Evolutionary conservation across 305 asterid genomes (phyloP).

Genomic region (Solanum aculeatissimum): DNA sequence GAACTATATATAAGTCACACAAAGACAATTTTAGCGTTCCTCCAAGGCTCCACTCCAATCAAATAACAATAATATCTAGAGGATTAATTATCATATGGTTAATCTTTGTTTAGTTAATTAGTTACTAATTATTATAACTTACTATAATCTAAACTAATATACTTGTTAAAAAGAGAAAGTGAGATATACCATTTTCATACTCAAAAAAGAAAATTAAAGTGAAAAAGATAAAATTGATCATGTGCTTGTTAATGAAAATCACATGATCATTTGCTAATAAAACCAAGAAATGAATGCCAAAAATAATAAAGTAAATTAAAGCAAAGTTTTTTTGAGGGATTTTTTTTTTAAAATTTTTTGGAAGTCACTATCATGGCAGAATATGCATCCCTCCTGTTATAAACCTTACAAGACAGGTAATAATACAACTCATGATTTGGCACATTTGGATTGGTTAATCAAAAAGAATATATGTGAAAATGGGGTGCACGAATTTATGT

Average conservation of each 20-base stretch:
- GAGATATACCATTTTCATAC: not conserved
- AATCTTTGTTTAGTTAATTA: not conserved
- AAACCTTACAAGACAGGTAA: slow-evolving; percentile 26
- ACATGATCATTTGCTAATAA: slow-evolving; percentile 31
- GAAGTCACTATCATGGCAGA: slow-evolving; percentile 34
- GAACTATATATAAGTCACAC: not conserved
- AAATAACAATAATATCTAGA: not conserved
- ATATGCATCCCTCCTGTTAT: slow-evolving; percentile 28
- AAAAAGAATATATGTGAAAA: slow-evolving; percentile 15
- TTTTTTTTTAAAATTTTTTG: not conserved
- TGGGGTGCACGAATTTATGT: slow-evolving; percentile 47
- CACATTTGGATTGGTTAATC: slow-evolving; percentile 21
- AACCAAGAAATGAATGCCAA: slow-evolving; percentile 2
- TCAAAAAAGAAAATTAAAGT: slow-evolving; percentile 6
- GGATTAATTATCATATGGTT: not conserved
- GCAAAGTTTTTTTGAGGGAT: slow-evolving; percentile 4
- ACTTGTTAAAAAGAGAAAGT: slow-evolving; percentile 3
- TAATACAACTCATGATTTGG: slow-evolving; percentile 25
- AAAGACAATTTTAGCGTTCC: too few species aligned
- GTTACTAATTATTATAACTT: not conserved
- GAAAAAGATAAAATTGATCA: slow-evolving; percentile 20
- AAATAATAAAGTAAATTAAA: slow-evolving; percentile 14
- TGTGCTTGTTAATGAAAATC: slow-evolving; percentile 35
- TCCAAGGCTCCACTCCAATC: not conserved
- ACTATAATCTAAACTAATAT: not conserved